Evolutionary conservation across 2,329 filamentous ascomycete genomes (phyloP).

Genomic region (Aspergillus sp.): DNA sequence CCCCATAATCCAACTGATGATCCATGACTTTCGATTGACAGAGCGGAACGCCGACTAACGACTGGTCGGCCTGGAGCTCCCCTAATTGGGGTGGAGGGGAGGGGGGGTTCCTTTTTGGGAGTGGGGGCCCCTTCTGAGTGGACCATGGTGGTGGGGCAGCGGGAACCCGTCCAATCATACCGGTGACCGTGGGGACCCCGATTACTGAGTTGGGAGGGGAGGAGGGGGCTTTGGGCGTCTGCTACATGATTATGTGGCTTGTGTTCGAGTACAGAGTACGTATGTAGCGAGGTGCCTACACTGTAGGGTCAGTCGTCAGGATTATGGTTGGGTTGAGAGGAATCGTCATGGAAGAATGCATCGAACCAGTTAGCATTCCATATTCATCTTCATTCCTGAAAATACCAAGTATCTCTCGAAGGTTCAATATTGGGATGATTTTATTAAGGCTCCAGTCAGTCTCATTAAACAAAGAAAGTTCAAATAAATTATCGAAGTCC

Average conservation of each 20-base stretch:
- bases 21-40: background rate
- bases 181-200: conserved; percentile 1
- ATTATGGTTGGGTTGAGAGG: no score
- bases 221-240: conserved; percentile 13
- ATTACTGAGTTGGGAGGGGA: conserved; percentile 12
- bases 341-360: no score
- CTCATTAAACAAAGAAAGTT: background rate
- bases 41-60: conserved; percentile 19
- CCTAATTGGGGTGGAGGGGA: conserved; percentile 9
- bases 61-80: conserved; percentile 9
- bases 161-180: conserved; percentile 20
- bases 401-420: no score
- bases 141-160: conserved; percentile 14
- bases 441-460: no score
- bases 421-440: no score
- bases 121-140: conserved; percentile 2
- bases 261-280: background rate
- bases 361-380: no score
- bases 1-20: no score
- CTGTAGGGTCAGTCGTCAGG: no score
- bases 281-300: no score
- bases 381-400: no score
- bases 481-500: background rate
- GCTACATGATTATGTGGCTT: conserved; percentile 12
- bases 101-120: conserved; percentile 8